Conservation (phyloP, 2,329 filamentous ascomycete genomes). For the Penicillium sp. region DNA sequence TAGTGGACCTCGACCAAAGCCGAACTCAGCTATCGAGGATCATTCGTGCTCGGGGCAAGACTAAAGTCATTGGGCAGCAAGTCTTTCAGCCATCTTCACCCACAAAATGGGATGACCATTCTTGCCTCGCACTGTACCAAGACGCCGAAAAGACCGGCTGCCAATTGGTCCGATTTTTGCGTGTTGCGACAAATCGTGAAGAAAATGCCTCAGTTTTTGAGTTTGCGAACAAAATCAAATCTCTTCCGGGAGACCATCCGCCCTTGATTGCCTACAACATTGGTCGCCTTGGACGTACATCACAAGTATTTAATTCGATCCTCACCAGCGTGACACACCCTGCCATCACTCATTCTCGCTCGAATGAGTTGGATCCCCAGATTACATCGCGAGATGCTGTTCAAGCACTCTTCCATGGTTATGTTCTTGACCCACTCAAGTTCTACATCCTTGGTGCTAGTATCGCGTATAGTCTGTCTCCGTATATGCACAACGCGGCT, state of each 20-base stretch:
- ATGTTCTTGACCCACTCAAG: slow-evolving; percentile 38
- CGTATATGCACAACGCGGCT: slow-evolving; percentile 42
- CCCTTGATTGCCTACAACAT: slow-evolving; percentile 40
- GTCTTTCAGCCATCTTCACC: slow-evolving; percentile 27
- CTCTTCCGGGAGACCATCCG: slow-evolving; percentile 27
- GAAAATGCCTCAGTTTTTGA: slow-evolving; percentile 36
- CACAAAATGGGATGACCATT: slow-evolving; percentile 34
- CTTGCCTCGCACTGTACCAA: slow-evolving; percentile 30
- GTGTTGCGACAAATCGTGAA: slow-evolving; percentile 31
- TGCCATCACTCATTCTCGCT: slow-evolving; percentile 25
- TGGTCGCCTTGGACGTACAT: slow-evolving; percentile 38
- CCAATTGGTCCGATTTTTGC: slow-evolving; percentile 38
- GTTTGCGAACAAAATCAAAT: slow-evolving; percentile 34
- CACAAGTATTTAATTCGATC: slow-evolving; percentile 41
- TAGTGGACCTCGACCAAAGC: slow-evolving; percentile 34
- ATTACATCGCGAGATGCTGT: slow-evolving; percentile 38
- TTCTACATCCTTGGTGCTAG: slow-evolving; percentile 42
- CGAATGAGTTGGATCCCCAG: slow-evolving; percentile 28
- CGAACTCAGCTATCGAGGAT: slow-evolving; percentile 22
- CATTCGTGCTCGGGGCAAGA: slow-evolving; percentile 34
- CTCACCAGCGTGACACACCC: slow-evolving; percentile 41
- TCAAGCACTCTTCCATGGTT: slow-evolving; percentile 38
- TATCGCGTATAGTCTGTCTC: slow-evolving; percentile 40
- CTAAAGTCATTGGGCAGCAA: slow-evolving; percentile 40
- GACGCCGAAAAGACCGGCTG: slow-evolving; percentile 36